phyloP scores from a whole-genome alignment of 495 filamentous ascomycete genomes.

The Schizothecium vesticola region DNA sequence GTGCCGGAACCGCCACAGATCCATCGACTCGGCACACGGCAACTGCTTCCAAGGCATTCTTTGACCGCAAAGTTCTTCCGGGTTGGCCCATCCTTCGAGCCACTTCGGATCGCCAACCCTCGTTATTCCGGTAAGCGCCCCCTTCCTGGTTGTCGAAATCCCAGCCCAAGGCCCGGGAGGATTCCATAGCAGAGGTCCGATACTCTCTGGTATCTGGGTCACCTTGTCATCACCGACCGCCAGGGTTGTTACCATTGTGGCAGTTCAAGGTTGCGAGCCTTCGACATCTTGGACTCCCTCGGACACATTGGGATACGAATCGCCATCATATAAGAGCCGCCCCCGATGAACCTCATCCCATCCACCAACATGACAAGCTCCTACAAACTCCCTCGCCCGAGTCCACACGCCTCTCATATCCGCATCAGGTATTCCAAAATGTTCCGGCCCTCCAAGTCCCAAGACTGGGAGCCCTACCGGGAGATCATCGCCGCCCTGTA shows the following conservation, averaged over 20 bases:
- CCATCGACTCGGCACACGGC: not conserved
- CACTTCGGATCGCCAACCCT: not conserved
- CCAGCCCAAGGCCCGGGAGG: not conserved
- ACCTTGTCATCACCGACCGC: not conserved
- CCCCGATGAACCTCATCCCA: not conserved
- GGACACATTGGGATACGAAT: not conserved
- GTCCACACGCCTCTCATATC: not conserved
- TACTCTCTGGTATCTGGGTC: not conserved
- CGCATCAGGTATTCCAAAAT: constrained; percentile 1
- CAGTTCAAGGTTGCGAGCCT: not conserved
- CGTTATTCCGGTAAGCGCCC: not conserved
- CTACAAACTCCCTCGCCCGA: not conserved
- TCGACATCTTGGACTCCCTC: not conserved
- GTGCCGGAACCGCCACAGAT: not conserved
- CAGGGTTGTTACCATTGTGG: not conserved
- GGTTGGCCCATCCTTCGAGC: not conserved
- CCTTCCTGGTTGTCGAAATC: not conserved
- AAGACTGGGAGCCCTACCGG: constrained; percentile 35
- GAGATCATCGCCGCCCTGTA: constrained; percentile 31
- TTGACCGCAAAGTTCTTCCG: not conserved
- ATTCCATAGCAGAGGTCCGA: not conserved
- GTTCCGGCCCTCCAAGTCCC: constrained; percentile 29
- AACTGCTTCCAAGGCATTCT: not conserved
- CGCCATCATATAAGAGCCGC: not conserved
- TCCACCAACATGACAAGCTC: not conserved